Conservation (phyloP, 306 rosid genomes). For the Sicyos baderoa region DNA sequence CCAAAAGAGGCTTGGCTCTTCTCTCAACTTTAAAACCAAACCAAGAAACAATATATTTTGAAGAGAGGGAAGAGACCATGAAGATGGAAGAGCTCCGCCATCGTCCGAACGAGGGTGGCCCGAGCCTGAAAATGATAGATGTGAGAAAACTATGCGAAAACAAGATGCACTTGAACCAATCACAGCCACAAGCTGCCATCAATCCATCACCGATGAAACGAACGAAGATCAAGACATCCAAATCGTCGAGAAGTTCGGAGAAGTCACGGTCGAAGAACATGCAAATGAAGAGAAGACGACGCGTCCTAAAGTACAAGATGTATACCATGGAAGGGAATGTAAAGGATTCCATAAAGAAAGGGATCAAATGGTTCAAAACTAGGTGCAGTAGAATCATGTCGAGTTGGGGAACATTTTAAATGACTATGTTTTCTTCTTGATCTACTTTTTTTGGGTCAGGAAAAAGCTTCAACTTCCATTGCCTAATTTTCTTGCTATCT, state of each 20-base stretch:
- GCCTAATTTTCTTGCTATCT: not conserved
- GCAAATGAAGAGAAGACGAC: not conserved
- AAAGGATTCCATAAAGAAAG: constrained; percentile 5
- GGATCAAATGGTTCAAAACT: constrained; percentile 11
- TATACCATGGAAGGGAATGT: constrained; percentile 20
- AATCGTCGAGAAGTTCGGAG: not conserved
- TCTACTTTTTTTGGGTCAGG: not conserved
- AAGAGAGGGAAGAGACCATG: not conserved
- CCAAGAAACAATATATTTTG: not conserved
- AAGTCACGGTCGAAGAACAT: constrained; percentile 8
- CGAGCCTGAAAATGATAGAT: not conserved
- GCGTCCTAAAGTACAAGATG: constrained; percentile 15
- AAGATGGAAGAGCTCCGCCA: not conserved
- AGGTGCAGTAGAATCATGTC: not conserved
- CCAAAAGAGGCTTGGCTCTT: not conserved
- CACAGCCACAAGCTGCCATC: not conserved
- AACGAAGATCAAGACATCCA: not conserved
- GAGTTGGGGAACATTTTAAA: not conserved
- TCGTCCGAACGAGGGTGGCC: not conserved
- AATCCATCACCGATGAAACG: not conserved
- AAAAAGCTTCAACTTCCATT: not conserved
- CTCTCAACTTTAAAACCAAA: not conserved
- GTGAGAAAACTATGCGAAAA: constrained; percentile 12
- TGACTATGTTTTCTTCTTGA: too few relatives aligned
- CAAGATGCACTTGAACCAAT: not conserved